A percentile compares a stretch with the other conserved stretches of the same genome.
These are phyloP conservation scores for Pseudophaeomoniella oleicola DNA, from an alignment of 2,329 filamentous ascomycete species.

Conservation along the genomic window DNA sequence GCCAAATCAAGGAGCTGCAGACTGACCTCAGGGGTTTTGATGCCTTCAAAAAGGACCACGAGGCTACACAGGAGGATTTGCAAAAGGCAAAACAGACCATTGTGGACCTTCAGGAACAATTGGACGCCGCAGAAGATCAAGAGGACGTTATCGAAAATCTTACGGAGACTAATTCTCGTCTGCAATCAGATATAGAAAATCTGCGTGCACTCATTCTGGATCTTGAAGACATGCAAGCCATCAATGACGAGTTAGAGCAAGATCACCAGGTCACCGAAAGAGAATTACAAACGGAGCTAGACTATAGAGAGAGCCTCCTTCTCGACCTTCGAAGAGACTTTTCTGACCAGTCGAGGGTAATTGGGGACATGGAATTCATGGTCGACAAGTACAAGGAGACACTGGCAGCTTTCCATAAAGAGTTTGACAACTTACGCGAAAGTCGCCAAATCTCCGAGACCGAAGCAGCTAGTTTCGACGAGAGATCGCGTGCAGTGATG, in stretches of 20 bases:
- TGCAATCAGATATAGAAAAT: conserved; percentile 72
- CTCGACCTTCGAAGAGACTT: conserved; percentile 31
- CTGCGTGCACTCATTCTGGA: conserved; percentile 72
- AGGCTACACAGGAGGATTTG: conserved; percentile 57
- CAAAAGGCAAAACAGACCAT: conserved; percentile 58
- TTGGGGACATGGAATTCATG: conserved; percentile 84
- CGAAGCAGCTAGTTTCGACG: conserved; percentile 80
- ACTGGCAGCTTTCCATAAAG: conserved; percentile 69
- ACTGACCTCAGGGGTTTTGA: conserved; percentile 56
- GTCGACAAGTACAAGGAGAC: conserved; percentile 78
- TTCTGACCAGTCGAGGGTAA: conserved; percentile 59
- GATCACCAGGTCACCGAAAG: conserved; percentile 72
- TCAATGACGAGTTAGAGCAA: conserved; percentile 86
- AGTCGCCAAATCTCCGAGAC: conserved; percentile 86
- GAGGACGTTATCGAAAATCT: conserved; percentile 93
- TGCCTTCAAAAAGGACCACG: conserved; percentile 53
- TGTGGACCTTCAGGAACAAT: conserved; percentile 76
- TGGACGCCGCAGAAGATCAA: conserved; percentile 74
- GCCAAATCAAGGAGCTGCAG: conserved; percentile 60
- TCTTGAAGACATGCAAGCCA: conserved; percentile 74
- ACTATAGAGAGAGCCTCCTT: conserved; percentile 71
- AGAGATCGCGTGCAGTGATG: conserved; percentile 84
- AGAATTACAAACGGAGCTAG: conserved; percentile 82
- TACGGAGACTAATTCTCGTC: conserved; percentile 70
- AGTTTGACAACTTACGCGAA: conserved; percentile 82